Percentiles rank a stretch among this genome's conserved stretches.
Conservation (phyloP, 345 rosid species). For the Kernera saxatilis region DNA sequence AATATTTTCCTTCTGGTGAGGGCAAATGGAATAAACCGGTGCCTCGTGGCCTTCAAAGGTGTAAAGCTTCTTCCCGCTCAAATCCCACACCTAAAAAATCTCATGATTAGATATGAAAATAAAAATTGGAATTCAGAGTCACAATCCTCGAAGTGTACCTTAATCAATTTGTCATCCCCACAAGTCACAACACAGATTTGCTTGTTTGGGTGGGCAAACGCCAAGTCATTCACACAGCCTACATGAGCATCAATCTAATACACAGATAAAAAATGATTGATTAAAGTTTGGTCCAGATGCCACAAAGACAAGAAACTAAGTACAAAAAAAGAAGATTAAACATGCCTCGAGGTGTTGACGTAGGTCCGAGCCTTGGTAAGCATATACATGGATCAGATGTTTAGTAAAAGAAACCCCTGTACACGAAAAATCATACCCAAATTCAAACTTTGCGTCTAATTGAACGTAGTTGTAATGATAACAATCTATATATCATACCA, state of each 20-base stretch:
- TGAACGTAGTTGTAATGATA: background rate
- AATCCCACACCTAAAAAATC: constrained; percentile 56
- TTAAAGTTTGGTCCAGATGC: background rate
- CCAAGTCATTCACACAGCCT: constrained; percentile 76
- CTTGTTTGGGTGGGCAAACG: constrained; percentile 48
- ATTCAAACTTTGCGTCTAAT: constrained; percentile 17
- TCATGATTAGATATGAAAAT: background rate
- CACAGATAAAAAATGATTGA: background rate
- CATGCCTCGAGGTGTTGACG: constrained; percentile 63
- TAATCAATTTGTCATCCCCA: constrained; percentile 76
- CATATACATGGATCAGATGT: constrained; percentile 65
- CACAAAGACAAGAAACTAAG: background rate
- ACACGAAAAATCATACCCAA: constrained; percentile 3
- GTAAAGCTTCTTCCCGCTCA: constrained; percentile 43
- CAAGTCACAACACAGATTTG: constrained; percentile 60
- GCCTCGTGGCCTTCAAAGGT: constrained; percentile 77
- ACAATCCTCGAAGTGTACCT: constrained; percentile 35
- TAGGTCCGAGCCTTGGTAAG: constrained; percentile 50
- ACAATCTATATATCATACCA: constrained; percentile 36
- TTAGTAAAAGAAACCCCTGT: constrained; percentile 72
- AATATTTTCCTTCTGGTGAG: constrained; percentile 52
- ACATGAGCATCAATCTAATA: constrained; percentile 71
- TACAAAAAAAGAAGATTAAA: background rate
- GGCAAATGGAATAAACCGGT: constrained; percentile 65
- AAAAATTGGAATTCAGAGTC: background rate